phyloP scores from a whole-genome alignment of 2,329 filamentous ascomycete species.

The Apiospora saccharicola region DNA sequence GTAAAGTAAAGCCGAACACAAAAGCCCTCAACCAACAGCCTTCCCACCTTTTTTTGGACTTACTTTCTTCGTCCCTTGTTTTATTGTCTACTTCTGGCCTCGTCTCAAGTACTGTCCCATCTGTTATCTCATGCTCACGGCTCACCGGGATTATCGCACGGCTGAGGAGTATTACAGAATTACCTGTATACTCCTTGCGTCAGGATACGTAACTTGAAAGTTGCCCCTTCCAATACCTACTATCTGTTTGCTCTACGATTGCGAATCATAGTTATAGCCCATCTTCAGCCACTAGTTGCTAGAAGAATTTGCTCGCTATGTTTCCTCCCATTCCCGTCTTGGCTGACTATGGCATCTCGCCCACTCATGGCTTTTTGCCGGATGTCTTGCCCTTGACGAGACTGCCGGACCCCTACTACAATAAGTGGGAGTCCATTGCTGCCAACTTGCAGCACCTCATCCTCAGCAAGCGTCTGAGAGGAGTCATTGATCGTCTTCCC shows the following conservation, averaged over 20 bases:
- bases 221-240: constrained; percentile 28
- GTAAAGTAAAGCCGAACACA: constrained; percentile 19
- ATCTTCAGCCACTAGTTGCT: constrained; percentile 25
- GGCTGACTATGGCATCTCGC: constrained; percentile 81
- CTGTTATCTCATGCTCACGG: constrained; percentile 45
- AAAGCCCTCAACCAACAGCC: constrained; percentile 13
- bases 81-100: constrained; percentile 14
- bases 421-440: constrained; percentile 89
- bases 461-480: constrained; percentile 82
- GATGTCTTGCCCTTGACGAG: constrained; percentile 78
- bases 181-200: constrained; percentile 71
- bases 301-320: constrained; percentile 48
- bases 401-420: constrained; percentile 90
- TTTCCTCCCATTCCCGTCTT: constrained; percentile 68
- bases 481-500: constrained; percentile 81
- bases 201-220: constrained; percentile 51
- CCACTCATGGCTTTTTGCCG: constrained; percentile 86
- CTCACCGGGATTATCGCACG: constrained; percentile 53
- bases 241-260: not conserved
- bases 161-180: constrained; percentile 69
- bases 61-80: not conserved
- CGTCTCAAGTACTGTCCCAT: constrained; percentile 5
- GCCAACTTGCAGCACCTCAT: constrained; percentile 88
- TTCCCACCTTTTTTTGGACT: constrained; percentile 4
- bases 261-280: constrained; percentile 17